phyloP scores from a whole-genome alignment of 2,329 filamentous ascomycete genomes.

The Microcyclosporella mali region DNA sequence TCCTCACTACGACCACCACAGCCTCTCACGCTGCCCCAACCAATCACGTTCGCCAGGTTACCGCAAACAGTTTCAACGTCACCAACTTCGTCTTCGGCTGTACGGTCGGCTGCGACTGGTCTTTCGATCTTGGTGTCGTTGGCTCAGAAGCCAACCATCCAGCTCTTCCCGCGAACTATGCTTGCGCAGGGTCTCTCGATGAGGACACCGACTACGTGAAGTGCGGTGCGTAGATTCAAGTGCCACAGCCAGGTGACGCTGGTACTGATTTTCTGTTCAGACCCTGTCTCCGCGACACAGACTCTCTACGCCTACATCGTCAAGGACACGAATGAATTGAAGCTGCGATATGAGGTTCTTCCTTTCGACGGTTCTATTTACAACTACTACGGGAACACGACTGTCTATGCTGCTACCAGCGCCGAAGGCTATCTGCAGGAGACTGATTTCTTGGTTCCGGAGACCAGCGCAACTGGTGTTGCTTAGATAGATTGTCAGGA shows the following conservation, averaged over 20 bases:
- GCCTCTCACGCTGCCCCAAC: slow-evolving; percentile 16
- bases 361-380: slow-evolving; percentile 4
- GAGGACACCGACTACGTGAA: slow-evolving; percentile 18
- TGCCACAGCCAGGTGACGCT: too few relatives aligned
- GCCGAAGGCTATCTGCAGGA: slow-evolving; percentile 14
- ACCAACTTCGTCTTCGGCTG: slow-evolving; percentile 25
- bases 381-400: slow-evolving; percentile 18
- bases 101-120: slow-evolving; percentile 19
- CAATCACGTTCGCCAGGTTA: background rate
- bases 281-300: slow-evolving; percentile 9
- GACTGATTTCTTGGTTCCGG: slow-evolving; percentile 15
- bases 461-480: slow-evolving; percentile 13
- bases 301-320: slow-evolving; percentile 18
- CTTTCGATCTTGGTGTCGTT: slow-evolving; percentile 17
- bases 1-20: slow-evolving; percentile 16
- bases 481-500: too few relatives aligned
- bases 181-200: slow-evolving; percentile 16
- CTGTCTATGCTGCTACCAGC: slow-evolving; percentile 20
- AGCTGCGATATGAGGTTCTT: slow-evolving; percentile 16
- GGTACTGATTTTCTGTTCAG: too few relatives aligned
- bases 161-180: slow-evolving; percentile 7
- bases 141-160: slow-evolving; percentile 15
- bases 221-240: slow-evolving; percentile 9
- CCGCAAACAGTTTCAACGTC: slow-evolving; percentile 14
- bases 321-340: slow-evolving; percentile 15